Base-by-base conservation (phyloP, 495 filamentous ascomycete genomes). In the Astrothelium subdiscretum region DNA sequence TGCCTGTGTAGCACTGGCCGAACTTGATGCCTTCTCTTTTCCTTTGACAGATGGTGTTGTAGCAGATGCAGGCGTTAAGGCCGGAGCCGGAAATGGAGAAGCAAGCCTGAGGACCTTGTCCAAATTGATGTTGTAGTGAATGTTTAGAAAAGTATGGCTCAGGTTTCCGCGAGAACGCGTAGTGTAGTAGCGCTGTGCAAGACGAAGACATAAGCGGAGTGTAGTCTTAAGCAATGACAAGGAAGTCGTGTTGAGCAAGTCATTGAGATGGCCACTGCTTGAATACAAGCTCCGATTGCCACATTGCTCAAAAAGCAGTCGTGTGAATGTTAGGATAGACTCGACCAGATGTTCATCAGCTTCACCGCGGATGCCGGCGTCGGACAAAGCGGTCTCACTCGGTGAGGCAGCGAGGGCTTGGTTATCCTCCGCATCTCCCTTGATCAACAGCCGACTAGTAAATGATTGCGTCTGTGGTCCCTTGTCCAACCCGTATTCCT, bases 221-320 rank as follows among this genome's bases (percentile, higher is more conserved):
- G 89, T 85, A 20, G 80, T 78, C 63, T 85, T 81, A 32, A 97
- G 77, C 26, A 99, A 80, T 57, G 83, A 81, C 29, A 91, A 78
- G 44, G 87, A 90, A 2, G 91, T 94, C 32, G 87, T 91, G 69
- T 95, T 89, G 62, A 99, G 81, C 38, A 99, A 80, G 67, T 90
- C 86, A 66, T 90, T 89, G 35, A 99, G 77, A 61, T 92, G 88
- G 63, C 84, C 79, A 67, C 92, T 97, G 76, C 95, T 97, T 62
- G 83, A 87, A 71, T 99, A 99, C 57, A 99, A 82, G 76, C 92
- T 97, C 67, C 95, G 83, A 68, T 99, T 99, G 61, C 94, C 95
- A 77, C 95, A 97, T 70, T 94, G 94, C 71, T 97, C 88, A 42
- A 97, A 76, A 15, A 99, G 80, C 63, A 95, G 80, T 60, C 83